phyloP scores from a whole-genome alignment of 805 yeast species.

The Candida pini region DNA sequence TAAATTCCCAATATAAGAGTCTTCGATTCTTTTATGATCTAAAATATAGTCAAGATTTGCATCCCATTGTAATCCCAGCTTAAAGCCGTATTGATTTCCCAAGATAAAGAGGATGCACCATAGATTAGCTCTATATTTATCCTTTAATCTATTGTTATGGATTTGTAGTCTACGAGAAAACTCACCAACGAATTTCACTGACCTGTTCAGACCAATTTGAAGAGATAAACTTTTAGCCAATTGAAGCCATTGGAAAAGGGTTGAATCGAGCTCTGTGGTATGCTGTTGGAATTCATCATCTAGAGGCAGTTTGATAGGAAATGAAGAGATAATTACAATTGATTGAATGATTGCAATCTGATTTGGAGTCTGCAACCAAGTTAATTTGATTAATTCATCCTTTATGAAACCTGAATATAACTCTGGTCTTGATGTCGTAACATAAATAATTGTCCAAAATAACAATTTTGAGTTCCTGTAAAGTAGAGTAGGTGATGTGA shows the following conservation, averaged over 20 bases:
- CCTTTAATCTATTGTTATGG: constrained; percentile 6
- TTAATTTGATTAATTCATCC: constrained; percentile 10
- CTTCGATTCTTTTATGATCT: constrained; percentile 10
- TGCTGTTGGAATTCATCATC: constrained; percentile 6
- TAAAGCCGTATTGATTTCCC: constrained; percentile 22
- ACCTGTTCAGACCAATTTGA: constrained; percentile 17
- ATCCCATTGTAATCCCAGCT: constrained; percentile 25
- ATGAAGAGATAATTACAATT: constrained; percentile 21
- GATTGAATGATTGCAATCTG: constrained; percentile 18
- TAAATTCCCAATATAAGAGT: constrained; percentile 13
- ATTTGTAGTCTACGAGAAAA: constrained; percentile 12
- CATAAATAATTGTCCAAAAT: constrained; percentile 29
- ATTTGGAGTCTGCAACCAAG: constrained; percentile 13
- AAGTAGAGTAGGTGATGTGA: constrained; percentile 17
- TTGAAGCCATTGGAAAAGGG: constrained; percentile 20
- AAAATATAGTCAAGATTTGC: constrained; percentile 13
- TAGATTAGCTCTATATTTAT: constrained; percentile 16
- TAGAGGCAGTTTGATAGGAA: constrained; percentile 16
- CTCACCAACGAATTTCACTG: constrained; percentile 11
- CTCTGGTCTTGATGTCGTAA: constrained; percentile 11
- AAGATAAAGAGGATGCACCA: constrained; percentile 25
- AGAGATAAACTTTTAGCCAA: constrained; percentile 18
- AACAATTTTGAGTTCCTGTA: constrained; percentile 18
- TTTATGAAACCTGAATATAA: constrained; percentile 15
- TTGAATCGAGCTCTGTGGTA: constrained; percentile 16